Base-by-base conservation (phyloP, 441 rosid genomes). In the Adansonia grandidieri region DNA sequence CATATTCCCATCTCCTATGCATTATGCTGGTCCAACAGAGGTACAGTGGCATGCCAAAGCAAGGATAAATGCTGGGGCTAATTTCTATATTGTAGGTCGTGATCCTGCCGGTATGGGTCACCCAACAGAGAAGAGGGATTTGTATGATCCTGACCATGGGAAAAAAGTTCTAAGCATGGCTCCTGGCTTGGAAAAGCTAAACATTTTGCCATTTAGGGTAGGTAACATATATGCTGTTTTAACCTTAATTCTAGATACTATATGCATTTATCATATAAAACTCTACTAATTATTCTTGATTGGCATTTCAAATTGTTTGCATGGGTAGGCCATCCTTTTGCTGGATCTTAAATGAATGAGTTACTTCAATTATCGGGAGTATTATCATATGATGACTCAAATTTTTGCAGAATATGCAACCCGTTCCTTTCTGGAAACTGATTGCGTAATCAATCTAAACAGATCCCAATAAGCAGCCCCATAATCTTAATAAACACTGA, bases 31-130 rank as follows among this genome's bases (percentile, higher is more conserved):
- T 82, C 98, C 98, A 72, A 95, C 99, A 0, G 99, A 95, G 89
- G 99, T 93, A 50, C 98, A 95, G 71, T 93, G 98, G 99, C 99
- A 95, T 75, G 99, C 99, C 78, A 95, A 95, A 86, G 98, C 94
- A 74, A 87, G 98, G 75, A 86, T 93, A 77, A 93, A 96, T 81
- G 99, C 99, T 0, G 99, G 99, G 69, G 99, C 97, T 74, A 96
- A 96, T 77, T 96, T 96, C 82, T 96, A 96, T 69, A 93, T 96
- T 70, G 99, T 96, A 13, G 99, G 99, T 14, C 93, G 98, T 77
- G 99, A 96, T 85, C 98, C 99, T 71, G 98, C 97, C 76, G 98
- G 98, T 51, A 92, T 95, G 96, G 96, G 96, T 9, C 98, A 95
- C 79, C 98, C 98, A 66, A 88, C 87, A n/a, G 98, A 93, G 83